phyloP scores from a whole-genome alignment of 106 monocot species.

The Triglochin maritima region DNA sequence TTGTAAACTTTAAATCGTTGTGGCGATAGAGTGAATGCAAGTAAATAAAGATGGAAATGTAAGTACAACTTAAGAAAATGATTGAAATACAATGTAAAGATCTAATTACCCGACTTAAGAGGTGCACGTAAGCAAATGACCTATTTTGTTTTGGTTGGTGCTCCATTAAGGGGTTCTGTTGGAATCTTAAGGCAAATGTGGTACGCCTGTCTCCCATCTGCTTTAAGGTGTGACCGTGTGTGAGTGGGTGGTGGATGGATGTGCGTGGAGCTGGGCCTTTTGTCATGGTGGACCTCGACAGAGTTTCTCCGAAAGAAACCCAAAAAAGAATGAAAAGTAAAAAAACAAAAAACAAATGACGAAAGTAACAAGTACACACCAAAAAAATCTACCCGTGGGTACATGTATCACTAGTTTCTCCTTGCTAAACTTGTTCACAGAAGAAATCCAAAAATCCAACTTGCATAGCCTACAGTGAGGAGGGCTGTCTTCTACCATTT shows the following conservation, averaged over 20 bases:
- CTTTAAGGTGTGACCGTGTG: not conserved
- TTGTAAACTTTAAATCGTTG: too few species aligned
- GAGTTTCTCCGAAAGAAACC: not conserved
- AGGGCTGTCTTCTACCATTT: not conserved
- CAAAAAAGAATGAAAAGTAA: not conserved
- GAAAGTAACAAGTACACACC: too few species aligned
- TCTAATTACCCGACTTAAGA: too few species aligned
- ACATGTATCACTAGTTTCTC: not conserved
- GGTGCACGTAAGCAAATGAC: too few species aligned
- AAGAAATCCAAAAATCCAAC: slow-evolving; percentile 3
- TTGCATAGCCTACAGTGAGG: not conserved
- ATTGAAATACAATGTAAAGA: too few species aligned
- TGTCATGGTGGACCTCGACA: not conserved
- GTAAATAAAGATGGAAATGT: too few species aligned
- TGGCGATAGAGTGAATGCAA: too few species aligned
- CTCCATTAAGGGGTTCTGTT: slow-evolving; percentile 9
- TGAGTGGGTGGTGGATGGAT: slow-evolving; percentile 2
- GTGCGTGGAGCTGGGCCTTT: not conserved
- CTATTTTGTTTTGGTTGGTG: too few species aligned
- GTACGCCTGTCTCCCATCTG: slow-evolving; percentile 6
- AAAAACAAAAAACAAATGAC: too few species aligned
- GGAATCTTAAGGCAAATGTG: slow-evolving; percentile 8
- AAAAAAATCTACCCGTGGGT: too few species aligned
- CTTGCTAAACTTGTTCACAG: slow-evolving; percentile 5
- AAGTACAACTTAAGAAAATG: too few species aligned